These are phyloP conservation scores for Candida manassasensis DNA, from an alignment of 805 yeast species.

Conservation along the genomic window DNA sequence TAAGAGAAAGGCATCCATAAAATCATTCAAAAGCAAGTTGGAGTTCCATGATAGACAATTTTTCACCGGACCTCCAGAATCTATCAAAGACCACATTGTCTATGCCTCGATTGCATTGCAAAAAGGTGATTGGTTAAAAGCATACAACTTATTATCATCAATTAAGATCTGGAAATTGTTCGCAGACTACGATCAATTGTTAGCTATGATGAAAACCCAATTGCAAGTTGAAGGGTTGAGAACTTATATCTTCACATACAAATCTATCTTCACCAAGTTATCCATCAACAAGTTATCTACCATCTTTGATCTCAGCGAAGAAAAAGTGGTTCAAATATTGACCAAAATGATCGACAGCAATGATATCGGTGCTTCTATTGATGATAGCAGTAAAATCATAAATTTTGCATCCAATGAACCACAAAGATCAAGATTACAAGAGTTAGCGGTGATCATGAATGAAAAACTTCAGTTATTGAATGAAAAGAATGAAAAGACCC, in stretches of 20 bases:
- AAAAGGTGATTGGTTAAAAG: slow-evolving; percentile 83
- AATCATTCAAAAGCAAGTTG: slow-evolving; percentile 84
- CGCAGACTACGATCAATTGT: slow-evolving; percentile 62
- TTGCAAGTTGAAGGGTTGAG: slow-evolving; percentile 88
- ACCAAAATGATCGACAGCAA: slow-evolving; percentile 72
- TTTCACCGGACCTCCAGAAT: slow-evolving; percentile 97
- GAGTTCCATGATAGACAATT: slow-evolving; percentile 92
- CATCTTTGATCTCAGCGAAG: slow-evolving; percentile 59
- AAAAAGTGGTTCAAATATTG: slow-evolving; percentile 57
- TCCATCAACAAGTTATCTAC: slow-evolving; percentile 61
- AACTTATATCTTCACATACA: slow-evolving; percentile 86
- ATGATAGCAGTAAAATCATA: slow-evolving; percentile 58
- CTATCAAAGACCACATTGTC: slow-evolving; percentile 87
- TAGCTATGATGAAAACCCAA: slow-evolving; percentile 67
- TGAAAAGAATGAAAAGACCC: slow-evolving; percentile 81
- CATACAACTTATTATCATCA: slow-evolving; percentile 64
- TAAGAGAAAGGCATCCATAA: slow-evolving; percentile 52
- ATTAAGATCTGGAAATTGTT: slow-evolving; percentile 85
- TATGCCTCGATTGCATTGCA: slow-evolving; percentile 87
- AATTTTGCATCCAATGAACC: slow-evolving; percentile 65
- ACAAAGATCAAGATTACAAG: slow-evolving; percentile 81
- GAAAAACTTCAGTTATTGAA: slow-evolving; percentile 74
- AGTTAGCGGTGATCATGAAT: slow-evolving; percentile 76
- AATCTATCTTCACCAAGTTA: slow-evolving; percentile 67
- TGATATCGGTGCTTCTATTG: slow-evolving; percentile 75